A percentile compares a stretch with the other conserved stretches of the same genome.
Evolutionary conservation across 371 early-diverging fungal species (phyloP).

Genomic region (Mucor sp.): DNA sequence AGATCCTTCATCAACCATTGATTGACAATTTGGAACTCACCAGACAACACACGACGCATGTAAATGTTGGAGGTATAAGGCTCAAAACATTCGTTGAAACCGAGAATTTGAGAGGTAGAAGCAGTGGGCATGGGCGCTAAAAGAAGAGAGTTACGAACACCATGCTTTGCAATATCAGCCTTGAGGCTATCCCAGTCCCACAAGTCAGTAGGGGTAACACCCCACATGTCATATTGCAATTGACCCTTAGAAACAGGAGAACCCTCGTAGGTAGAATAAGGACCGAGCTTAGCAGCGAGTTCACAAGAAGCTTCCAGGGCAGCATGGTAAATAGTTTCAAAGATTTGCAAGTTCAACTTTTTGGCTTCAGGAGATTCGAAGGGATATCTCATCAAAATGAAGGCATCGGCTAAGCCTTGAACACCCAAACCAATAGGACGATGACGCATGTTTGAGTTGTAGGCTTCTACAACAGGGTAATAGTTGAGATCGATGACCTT

Average conservation of each 20-base stretch:
- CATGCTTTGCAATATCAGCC: slow-evolving; percentile 81
- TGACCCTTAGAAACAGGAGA: slow-evolving; percentile 93
- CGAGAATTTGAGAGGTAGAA: slow-evolving; percentile 98
- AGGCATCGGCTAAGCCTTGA: slow-evolving; percentile 99
- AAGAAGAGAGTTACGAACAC: slow-evolving; percentile 96
- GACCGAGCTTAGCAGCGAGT: slow-evolving; percentile 84
- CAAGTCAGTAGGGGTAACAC: slow-evolving; percentile 73
- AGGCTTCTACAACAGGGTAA: slow-evolving; percentile 95
- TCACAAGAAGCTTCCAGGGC: slow-evolving; percentile 97
- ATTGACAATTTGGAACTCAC: slow-evolving; percentile 99
- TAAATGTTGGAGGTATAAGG: slow-evolving; percentile 99
- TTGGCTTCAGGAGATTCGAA: slow-evolving; percentile 95
- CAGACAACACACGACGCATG: slow-evolving; percentile 97
- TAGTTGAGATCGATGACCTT: slow-evolving; percentile 97
- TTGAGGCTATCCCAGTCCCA: slow-evolving; percentile 96
- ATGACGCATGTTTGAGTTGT: slow-evolving; percentile 90
- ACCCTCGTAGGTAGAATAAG: slow-evolving; percentile 92
- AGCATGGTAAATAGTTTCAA: slow-evolving; percentile 98
- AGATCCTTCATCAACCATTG: slow-evolving; percentile 93
- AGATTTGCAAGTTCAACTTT: slow-evolving; percentile 89
- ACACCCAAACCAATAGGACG: slow-evolving; percentile 99
- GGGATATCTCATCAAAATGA: slow-evolving; percentile 93
- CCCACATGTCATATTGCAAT: slow-evolving; percentile 98
- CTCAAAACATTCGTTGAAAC: slow-evolving; percentile 99
- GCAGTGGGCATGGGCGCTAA: slow-evolving; percentile 99